Base-by-base conservation (phyloP, 2,329 filamentous ascomycete species). In the Fusarium sp. region DNA sequence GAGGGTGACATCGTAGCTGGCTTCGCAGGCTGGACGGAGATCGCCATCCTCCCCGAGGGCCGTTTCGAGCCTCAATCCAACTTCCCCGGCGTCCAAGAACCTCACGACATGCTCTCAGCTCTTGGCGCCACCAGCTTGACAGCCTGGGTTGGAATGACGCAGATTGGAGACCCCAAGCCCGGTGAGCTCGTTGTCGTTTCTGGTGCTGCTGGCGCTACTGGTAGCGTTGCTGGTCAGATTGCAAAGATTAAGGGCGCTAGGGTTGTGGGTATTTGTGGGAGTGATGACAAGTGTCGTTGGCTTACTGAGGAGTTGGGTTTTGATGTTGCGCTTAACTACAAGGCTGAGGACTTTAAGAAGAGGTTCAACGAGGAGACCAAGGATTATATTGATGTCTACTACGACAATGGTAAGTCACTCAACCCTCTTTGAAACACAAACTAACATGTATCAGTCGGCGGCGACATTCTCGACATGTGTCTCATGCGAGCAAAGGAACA, bases 151-250 rank as follows among this genome's bases (percentile, higher is more conserved):
- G 93, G 93, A 22, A 89, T 95, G 79, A 81, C 89, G 34, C 88
- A 93, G 64, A 89, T 95, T 54, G 93, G 90, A 4, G 84, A 92
- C 64, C 89, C 92, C 45, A 90, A 92, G 80, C 81, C 88, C 3
- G 93, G 93, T 6, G 92, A 95, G 73, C 91, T 92, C 5, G 93
- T 96, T 1, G 92, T 95, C 9, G 92, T 96, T 0, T 93, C 90
- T 10, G 93, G 93, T 8, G 93, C 93, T 2, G 93, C 93, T 0
- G 93, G 93, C 3, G 93, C 93, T 0, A 95, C 93, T 0, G 93
- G 93, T 1, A 92, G 89, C 78, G 89, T 95, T 1, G 93, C 90
- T 0, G 93, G 92, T 0, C 93, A 96, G 83, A 94, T 95, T 74
- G 92, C 93, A 20, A 94, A 94, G 85, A 83, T 94, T 62, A 90